Conservation (phyloP, 305 asterid genomes). For the Salvia sclarea region DNA sequence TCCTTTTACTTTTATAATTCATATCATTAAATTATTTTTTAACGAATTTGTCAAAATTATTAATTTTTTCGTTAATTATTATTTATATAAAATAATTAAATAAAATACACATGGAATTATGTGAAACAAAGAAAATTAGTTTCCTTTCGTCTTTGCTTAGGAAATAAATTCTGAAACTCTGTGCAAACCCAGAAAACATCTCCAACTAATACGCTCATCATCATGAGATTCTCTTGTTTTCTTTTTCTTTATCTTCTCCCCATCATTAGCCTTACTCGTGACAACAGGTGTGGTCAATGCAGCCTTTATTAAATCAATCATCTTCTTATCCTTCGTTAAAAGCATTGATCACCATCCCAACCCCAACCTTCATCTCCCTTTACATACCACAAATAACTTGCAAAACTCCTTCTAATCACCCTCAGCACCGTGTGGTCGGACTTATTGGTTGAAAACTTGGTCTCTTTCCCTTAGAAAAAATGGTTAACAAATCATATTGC, state of each 20-base stretch:
- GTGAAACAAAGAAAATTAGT: too few relatives aligned
- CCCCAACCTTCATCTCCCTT: slow-evolving; percentile 97
- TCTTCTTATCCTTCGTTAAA: slow-evolving; percentile 90
- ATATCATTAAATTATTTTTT: too few relatives aligned
- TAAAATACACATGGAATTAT: too few relatives aligned
- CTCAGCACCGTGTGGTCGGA: slow-evolving; percentile 83
- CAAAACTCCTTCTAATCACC: slow-evolving; percentile 90
- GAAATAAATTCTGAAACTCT: too few relatives aligned
- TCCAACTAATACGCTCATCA: slow-evolving; percentile 92
- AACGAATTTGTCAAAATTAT: too few relatives aligned
- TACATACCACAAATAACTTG: slow-evolving; percentile 91
- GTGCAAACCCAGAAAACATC: slow-evolving; percentile 88
- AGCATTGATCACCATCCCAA: slow-evolving; percentile 81
- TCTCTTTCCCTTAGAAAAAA: too few relatives aligned
- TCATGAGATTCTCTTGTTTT: slow-evolving; percentile 87
- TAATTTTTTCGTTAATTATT: too few relatives aligned
- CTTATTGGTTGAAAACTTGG: too few relatives aligned
- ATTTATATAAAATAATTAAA: too few relatives aligned
- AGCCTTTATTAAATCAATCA: slow-evolving; percentile 81
- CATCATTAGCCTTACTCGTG: slow-evolving; percentile 57
- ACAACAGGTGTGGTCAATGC: slow-evolving; percentile 81
- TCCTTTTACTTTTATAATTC: too few relatives aligned
- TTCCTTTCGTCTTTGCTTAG: too few relatives aligned
- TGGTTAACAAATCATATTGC: too few relatives aligned
- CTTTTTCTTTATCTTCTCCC: slow-evolving; percentile 69